phyloP scores from a whole-genome alignment of 148 eudicot species.

The Gaultheria prostrata region DNA sequence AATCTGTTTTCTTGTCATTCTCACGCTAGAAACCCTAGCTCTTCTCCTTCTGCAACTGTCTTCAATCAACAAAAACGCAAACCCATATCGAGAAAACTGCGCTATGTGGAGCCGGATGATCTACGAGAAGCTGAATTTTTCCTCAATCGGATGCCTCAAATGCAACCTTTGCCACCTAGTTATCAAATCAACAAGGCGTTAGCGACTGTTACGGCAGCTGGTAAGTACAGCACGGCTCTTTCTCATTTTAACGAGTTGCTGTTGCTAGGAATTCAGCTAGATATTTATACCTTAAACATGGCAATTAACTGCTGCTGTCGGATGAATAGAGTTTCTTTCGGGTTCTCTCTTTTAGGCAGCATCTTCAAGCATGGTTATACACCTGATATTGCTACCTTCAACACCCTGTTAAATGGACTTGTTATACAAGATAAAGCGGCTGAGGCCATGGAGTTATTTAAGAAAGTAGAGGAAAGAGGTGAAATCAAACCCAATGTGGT shows the following conservation, averaged over 20 bases:
- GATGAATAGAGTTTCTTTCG: neutral
- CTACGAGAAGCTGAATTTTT: neutral
- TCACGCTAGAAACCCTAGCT: no score
- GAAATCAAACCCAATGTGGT: neutral
- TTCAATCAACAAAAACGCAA: neutral
- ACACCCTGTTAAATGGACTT: conserved; percentile 12
- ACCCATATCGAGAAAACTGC: neutral
- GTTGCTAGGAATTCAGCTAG: neutral
- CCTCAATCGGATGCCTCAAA: neutral
- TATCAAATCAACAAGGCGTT: neutral
- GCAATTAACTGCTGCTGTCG: neutral
- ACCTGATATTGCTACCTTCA: conserved; percentile 9
- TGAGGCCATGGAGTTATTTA: conserved; percentile 8
- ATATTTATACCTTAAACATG: neutral
- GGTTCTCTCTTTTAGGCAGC: neutral
- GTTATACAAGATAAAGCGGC: neutral
- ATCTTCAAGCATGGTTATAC: neutral
- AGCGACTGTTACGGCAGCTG: neutral
- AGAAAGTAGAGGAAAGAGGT: neutral
- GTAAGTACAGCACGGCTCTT: no score
- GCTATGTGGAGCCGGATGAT: neutral
- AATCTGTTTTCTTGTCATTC: neutral
- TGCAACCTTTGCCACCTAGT: neutral
- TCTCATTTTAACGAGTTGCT: neutral
- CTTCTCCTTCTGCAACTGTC: neutral